Percentiles rank a stretch among this genome's conserved stretches.
phyloP scores from a whole-genome alignment of 2,329 filamentous ascomycete species.

The Penicillium digitatum region DNA sequence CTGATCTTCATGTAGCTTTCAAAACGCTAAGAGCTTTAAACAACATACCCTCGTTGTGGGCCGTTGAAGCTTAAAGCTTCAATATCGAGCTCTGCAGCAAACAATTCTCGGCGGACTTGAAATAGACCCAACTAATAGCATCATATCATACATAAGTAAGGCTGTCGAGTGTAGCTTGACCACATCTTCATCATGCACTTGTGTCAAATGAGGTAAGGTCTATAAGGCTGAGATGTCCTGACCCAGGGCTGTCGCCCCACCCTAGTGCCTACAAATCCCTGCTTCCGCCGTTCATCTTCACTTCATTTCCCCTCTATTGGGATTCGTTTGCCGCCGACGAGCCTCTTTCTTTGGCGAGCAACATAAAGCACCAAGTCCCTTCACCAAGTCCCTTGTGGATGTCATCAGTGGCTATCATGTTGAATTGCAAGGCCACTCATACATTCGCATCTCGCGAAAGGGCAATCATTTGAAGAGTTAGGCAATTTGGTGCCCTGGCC shows the following conservation, averaged over 20 bases:
- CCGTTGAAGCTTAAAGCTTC: conserved; percentile 20
- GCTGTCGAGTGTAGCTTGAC: not conserved
- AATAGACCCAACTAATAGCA: not conserved
- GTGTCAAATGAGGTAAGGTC: conserved; percentile 2
- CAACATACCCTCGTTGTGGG: conserved; percentile 14
- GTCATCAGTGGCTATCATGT: not conserved
- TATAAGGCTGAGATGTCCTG: not conserved
- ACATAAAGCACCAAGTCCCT: too few relatives aligned
- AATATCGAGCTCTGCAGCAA: conserved; percentile 9
- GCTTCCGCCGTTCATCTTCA: not conserved
- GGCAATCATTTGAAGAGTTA: too few relatives aligned
- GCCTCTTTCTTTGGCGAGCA: not conserved
- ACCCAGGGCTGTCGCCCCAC: not conserved
- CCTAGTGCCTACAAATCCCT: not conserved
- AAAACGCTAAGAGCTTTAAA: conserved; percentile 3
- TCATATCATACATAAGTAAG: not conserved
- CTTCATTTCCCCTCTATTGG: not conserved
- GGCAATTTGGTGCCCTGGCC: not conserved
- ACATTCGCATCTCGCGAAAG: not conserved
- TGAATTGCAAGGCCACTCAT: too few relatives aligned
- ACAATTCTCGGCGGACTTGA: not conserved
- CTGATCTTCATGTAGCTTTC: not conserved
- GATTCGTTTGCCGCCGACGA: not conserved
- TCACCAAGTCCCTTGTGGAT: too few relatives aligned
- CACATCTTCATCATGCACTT: not conserved